Evolutionary conservation across 2,329 filamentous ascomycete genomes (phyloP), one percentile per base, ranked within the genome.

Genomic region (Phaeosphaeriaceae sp.): DNA sequence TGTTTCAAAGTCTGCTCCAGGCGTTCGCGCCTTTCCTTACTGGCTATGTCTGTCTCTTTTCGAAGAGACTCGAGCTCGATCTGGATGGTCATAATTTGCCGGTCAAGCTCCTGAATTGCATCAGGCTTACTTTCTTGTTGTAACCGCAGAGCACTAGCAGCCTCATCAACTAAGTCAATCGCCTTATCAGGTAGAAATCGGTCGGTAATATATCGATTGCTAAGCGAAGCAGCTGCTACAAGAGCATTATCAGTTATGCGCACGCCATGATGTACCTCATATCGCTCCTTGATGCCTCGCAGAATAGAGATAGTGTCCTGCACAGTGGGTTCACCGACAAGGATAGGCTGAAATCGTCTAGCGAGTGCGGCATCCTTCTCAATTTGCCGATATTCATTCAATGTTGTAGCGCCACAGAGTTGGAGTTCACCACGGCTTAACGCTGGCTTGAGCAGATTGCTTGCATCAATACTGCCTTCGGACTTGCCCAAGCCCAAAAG

Each of bases 101-200:
- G 89, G 65, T 97, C 93, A 1, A 97, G 83, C 42, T 88, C 86
- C 77, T 95, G 90, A 28, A 99, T 97, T 7, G 93, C 87, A 61
- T 97, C 94, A 0, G 94, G 94, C 64, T 97, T 97, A 63, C 91
- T 96, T 73, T 99, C 94, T 74, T 97, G 94, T 68, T 97, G 93
- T 26, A 97, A 76, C 36, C 95, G 86, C 8, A 97, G 78, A 17
- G 92, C 91, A 52, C 90, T 95, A 1, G 93, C 92, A 8, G 94
- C 94, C 75, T 97, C 94, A 58, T 97, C 94, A 72, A 99, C 94
- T 13, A 97, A 76, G 71, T 97, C 94, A 56, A 99, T 97, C 2
- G 94, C 94, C 72, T 97, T 97, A 74, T 99, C 94, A 0, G 94
- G 94, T 0, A 97, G 79, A 74, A 96, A 97, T 1, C 94, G 87